A percentile compares a stretch with the other conserved stretches of the same genome.
Evolutionary conservation across 2,329 filamentous ascomycete genomes (phyloP).

Genomic region (Clarireedia homoeocarpa): DNA sequence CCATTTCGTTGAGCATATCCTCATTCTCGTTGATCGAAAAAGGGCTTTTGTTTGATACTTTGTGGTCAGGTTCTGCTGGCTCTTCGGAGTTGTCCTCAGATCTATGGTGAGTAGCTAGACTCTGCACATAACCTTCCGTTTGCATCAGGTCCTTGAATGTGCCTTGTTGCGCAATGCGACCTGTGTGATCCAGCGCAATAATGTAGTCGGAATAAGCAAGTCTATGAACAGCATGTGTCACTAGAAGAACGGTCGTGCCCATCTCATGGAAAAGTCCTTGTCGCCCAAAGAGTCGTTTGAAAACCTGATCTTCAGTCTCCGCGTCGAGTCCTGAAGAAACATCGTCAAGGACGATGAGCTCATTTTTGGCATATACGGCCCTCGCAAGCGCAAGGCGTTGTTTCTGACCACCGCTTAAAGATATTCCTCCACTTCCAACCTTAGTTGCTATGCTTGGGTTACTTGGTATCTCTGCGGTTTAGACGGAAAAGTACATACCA

Average conservation of each 20-base stretch:
- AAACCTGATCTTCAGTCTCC: slow-evolving; percentile 23
- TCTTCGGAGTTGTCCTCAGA: not conserved
- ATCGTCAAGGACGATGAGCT: slow-evolving; percentile 26
- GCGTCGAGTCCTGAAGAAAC: slow-evolving; percentile 26
- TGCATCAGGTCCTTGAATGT: slow-evolving; percentile 29
- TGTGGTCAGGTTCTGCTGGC: not conserved
- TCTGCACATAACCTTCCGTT: slow-evolving; percentile 21
- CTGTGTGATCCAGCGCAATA: slow-evolving; percentile 30
- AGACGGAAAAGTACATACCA: slow-evolving; percentile 29
- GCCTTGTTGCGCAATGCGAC: slow-evolving; percentile 31
- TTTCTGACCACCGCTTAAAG: slow-evolving; percentile 27
- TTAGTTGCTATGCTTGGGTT: slow-evolving; percentile 13
- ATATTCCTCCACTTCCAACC: slow-evolving; percentile 29
- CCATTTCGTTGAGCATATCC: not conserved
- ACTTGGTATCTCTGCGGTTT: not conserved
- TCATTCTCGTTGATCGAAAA: slow-evolving; percentile 1
- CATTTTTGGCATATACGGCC: slow-evolving; percentile 32
- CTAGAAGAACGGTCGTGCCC: slow-evolving; percentile 32
- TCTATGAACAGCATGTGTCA: slow-evolving; percentile 29
- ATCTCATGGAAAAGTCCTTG: slow-evolving; percentile 18
- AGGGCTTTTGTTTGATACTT: not conserved
- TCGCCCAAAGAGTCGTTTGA: slow-evolving; percentile 17
- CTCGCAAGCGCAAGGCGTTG: slow-evolving; percentile 50
- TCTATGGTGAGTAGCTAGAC: slow-evolving; percentile 11
- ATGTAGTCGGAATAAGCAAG: slow-evolving; percentile 34